Base-by-base conservation (phyloP, 2,329 filamentous ascomycete species). In the Cercospora sp. region DNA sequence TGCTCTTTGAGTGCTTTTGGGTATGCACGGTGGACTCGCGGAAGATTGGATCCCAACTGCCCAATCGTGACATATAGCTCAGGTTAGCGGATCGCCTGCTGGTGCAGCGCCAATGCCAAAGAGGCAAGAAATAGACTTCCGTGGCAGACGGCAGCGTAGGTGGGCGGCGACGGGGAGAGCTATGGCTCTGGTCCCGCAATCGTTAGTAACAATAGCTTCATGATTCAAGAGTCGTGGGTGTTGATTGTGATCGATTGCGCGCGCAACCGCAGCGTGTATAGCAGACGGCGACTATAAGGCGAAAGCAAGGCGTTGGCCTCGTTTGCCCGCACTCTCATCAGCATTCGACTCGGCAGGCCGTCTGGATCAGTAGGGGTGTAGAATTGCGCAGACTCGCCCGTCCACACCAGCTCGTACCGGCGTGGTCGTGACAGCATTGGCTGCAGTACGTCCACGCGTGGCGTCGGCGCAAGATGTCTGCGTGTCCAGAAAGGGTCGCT, bases 71-170 rank as follows among this genome's bases (percentile, higher is more conserved):
- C 26, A 33, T 51, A 51, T 26, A 23, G 33, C 28, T 53, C 33
- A 23, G 42, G 28, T 55, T 63, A 63, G 60, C 60, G 60, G 59
- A 48, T 61, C 59, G 30, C n/a, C 42, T 53, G 60, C n/a, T 28
- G 31, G 10, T 23, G 20, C 39, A 30, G 26, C 60, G 42, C 42
- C 60, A 57, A 39, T 20, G 31, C 61, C 39, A 53, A 63, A 55
- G 48, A 26, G 61, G 61, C 7, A 63, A 48, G n/a, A 55, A 55
- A 63, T 63, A 28, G 36, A 48, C 31, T 42, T 45, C 33, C 33
- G 59, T 48, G 61, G 45, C 48, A 23, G 31, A 28, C 48, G 53
- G 53, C 26, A 30, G 26, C 13, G 53, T 16, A 28, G 28, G 53
- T 30, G 28, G 53, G 23, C 20, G 53, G 53, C 53, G 20, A 31